These are phyloP conservation scores for Amborella trichopoda DNA, from an alignment of 164 flowering plant genomes.

Conservation along the genomic window DNA sequence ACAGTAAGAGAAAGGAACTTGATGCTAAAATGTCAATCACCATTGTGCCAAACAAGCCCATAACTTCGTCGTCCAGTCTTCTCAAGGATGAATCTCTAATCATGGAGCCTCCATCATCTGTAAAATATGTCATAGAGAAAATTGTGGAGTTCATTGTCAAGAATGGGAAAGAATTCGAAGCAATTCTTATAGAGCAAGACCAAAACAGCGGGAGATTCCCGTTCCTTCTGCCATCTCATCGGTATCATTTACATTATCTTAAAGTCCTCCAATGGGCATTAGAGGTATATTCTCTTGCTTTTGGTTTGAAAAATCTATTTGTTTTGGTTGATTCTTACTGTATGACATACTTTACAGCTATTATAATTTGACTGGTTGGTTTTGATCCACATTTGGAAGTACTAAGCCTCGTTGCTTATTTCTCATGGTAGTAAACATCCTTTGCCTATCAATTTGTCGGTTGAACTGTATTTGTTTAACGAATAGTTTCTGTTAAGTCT, in stretches of 20 bases:
- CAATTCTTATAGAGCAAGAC: constrained; percentile 69
- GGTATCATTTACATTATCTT: constrained; percentile 63
- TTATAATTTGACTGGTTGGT: no score
- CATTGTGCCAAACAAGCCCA: neutral
- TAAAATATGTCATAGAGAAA: constrained; percentile 58
- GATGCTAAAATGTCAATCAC: neutral
- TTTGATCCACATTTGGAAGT: no score
- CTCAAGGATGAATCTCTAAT: constrained; percentile 28
- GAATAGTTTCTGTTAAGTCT: no score
- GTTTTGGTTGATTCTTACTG: neutral
- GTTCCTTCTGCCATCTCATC: constrained; percentile 63
- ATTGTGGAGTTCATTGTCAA: constrained; percentile 63
- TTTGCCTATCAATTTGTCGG: no score
- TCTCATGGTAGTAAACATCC: no score
- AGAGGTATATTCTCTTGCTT: constrained; percentile 45
- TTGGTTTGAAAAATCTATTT: neutral
- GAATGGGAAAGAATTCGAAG: constrained; percentile 82
- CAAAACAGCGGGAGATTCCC: constrained; percentile 59
- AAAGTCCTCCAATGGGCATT: constrained; percentile 50
- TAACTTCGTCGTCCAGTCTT: neutral
- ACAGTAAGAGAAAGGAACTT: constrained; percentile 21
- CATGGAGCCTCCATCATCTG: constrained; percentile 73
- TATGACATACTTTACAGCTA: no score
- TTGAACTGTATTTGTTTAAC: no score
- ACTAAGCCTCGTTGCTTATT: no score